Base-by-base conservation (phyloP, 2,329 filamentous ascomycete species). In the Penicillium sp. region DNA sequence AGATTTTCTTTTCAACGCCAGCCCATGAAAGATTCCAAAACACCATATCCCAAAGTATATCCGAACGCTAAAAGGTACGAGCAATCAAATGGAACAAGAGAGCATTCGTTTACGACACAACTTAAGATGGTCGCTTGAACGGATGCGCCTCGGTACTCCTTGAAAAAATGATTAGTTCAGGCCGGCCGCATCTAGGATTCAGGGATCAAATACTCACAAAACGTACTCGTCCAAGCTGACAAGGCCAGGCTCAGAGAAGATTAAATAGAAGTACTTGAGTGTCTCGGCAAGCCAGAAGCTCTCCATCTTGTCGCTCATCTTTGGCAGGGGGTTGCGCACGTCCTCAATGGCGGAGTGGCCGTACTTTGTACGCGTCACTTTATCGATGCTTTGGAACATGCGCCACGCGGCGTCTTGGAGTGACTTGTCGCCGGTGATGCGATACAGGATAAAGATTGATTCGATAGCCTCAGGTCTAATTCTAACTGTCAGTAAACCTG, bases 391-490 rank as follows among this genome's bases (percentile, higher is more conserved):
- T 49, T 77, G 69, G 63, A 82, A 83, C 80, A 83, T 83, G 35
- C 76, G 74, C 81, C 81, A 83, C 3, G 79, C 81, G 1, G 74
- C 73, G 39, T 82, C 79, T 43, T 78, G 75, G 54, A 78, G 73
- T 14, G 69, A 73, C 55, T 76, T 76, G 60, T 86, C 81, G 12
- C 85, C 85, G 0, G 84, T 86, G 47, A 85, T 82, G 20, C 85
- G 81, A 65, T 86, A 86, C 71, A 87, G 74, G 63, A 86, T 77
- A 70, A 87, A 87, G 3, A 87, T 80, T n/a, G 81, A 84, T 68
- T 87, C 85, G 47, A 87, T 85, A 2, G 84, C 84, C 70, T 87
- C 85, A 0, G 85, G 79, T 62, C 72, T 78, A 38, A n/a, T n/a
- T n/a, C n/a, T 20, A 12, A 37, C 38, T 31, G 42, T 62, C 38